Evolutionary conservation across 1,139 yeast genomes (phyloP).

Genomic region (Debaryomyces nepalensis): DNA sequence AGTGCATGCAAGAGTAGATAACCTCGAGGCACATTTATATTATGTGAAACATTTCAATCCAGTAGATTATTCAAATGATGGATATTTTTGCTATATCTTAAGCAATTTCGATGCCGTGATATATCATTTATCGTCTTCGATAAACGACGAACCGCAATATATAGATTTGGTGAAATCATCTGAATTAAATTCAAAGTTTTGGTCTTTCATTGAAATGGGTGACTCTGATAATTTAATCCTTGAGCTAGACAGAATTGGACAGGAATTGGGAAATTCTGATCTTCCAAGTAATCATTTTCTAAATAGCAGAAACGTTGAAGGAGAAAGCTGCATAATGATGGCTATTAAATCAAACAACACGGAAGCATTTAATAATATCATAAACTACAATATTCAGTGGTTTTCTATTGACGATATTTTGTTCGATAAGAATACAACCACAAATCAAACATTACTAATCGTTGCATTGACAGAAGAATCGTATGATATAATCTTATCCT

Average conservation of each 20-base stretch:
- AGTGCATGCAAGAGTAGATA: slow-evolving; percentile 60
- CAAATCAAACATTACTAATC: slow-evolving; percentile 59
- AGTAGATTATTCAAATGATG: slow-evolving; percentile 31
- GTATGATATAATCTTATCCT: slow-evolving; percentile 47
- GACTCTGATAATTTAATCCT: slow-evolving; percentile 26
- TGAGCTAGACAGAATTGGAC: slow-evolving; percentile 26
- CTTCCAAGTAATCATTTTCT: slow-evolving; percentile 47
- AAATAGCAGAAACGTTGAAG: slow-evolving; percentile 58
- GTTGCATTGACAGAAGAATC: slow-evolving; percentile 64
- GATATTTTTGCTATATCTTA: slow-evolving; percentile 50
- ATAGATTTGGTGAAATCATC: slow-evolving; percentile 50
- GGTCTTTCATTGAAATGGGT: slow-evolving; percentile 54
- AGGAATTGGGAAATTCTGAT: slow-evolving; percentile 24
- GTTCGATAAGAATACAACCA: slow-evolving; percentile 59
- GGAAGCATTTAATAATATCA: slow-evolving; percentile 50
- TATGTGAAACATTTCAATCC: slow-evolving; percentile 67
- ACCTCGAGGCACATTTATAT: slow-evolving; percentile 65
- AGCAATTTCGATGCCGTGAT: slow-evolving; percentile 86
- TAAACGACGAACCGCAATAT: slow-evolving; percentile 37
- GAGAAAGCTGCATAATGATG: slow-evolving; percentile 68
- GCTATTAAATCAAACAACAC: slow-evolving; percentile 52
- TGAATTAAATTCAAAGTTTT: slow-evolving; percentile 52
- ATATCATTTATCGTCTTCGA: slow-evolving; percentile 52
- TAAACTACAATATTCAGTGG: slow-evolving; percentile 47
- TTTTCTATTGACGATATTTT: slow-evolving; percentile 70